Conservation (phyloP, 2,329 filamentous ascomycete genomes). For the Clathrospora elynae region DNA sequence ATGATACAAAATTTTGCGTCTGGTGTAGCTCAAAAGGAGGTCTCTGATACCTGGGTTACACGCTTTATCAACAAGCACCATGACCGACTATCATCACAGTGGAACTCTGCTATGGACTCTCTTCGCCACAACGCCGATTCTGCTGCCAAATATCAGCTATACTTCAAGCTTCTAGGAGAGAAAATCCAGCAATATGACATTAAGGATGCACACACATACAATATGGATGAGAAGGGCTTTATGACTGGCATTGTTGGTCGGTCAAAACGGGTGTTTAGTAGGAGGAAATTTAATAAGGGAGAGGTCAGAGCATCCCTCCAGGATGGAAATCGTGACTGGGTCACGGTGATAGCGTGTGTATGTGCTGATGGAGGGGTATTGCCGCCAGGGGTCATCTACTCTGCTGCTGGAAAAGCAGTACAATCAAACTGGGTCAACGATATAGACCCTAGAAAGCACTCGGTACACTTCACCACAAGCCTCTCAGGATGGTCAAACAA, state of each 20-base stretch:
- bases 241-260: conserved; percentile 5
- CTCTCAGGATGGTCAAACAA: background rate
- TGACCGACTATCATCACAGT: conserved; percentile 8
- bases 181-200: conserved; percentile 14
- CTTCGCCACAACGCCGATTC: conserved; percentile 10
- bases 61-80: conserved; percentile 7
- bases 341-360: conserved; percentile 15
- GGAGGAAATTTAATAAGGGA: background rate
- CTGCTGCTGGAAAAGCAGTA: background rate
- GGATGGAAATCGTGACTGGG: conserved; percentile 14
- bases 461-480: background rate
- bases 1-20: conserved; percentile 6
- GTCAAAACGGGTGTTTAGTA: conserved; percentile 15
- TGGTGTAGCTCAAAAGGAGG: conserved; percentile 1
- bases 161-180: conserved; percentile 10
- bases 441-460: background rate
- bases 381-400: conserved; percentile 17
- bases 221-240: conserved; percentile 16
- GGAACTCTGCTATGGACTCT: conserved; percentile 3
- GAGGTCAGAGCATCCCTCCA: conserved; percentile 3
- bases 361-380: conserved; percentile 17
- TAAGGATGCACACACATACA: conserved; percentile 6
- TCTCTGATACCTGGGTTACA: conserved; percentile 17
- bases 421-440: conserved; percentile 11
- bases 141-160: conserved; percentile 5